A percentile compares a stretch with the other conserved stretches of the same genome.
These are phyloP conservation scores for Teratosphaeria zuluensis DNA, from an alignment of 2,329 filamentous ascomycete species.

Conservation along the genomic window DNA sequence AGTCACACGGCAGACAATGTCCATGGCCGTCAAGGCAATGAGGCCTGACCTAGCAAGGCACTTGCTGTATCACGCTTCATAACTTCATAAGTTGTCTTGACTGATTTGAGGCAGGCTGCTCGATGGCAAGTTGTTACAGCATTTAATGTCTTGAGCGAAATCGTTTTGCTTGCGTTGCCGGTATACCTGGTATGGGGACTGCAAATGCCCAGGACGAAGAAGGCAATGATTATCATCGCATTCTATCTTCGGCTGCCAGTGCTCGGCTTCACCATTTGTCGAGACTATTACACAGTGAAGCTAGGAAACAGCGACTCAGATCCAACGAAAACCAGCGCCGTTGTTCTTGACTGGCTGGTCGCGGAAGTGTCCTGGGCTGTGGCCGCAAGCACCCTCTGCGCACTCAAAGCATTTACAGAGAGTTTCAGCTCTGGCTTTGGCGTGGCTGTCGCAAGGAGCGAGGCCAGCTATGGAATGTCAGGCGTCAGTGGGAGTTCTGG, in stretches of 20 bases:
- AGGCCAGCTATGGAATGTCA: conserved; percentile 20
- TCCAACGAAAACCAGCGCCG: conserved; percentile 23
- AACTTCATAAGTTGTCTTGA: not conserved
- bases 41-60: not conserved
- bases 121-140: conserved; percentile 31
- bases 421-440: conserved; percentile 33
- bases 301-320: conserved; percentile 18
- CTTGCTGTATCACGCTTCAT: not conserved
- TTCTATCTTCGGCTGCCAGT: conserved; percentile 30
- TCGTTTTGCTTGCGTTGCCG: conserved; percentile 22
- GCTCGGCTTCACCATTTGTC: conserved; percentile 25
- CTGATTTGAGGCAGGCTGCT: conserved; percentile 8
- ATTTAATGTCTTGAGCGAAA: conserved; percentile 30
- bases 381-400: conserved; percentile 33
- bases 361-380: conserved; percentile 33
- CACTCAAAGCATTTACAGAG: conserved; percentile 33
- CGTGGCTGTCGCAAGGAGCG: conserved; percentile 20
- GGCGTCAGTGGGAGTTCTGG: conserved; percentile 12
- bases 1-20: not conserved
- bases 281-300: conserved; percentile 26
- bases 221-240: conserved; percentile 26
- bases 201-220: conserved; percentile 28
- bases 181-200: conserved; percentile 28
- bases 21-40: conserved; percentile 2
- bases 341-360: conserved; percentile 28